Conservation (phyloP, 2,329 filamentous ascomycete genomes). For the Epichloe gansuensis region DNA sequence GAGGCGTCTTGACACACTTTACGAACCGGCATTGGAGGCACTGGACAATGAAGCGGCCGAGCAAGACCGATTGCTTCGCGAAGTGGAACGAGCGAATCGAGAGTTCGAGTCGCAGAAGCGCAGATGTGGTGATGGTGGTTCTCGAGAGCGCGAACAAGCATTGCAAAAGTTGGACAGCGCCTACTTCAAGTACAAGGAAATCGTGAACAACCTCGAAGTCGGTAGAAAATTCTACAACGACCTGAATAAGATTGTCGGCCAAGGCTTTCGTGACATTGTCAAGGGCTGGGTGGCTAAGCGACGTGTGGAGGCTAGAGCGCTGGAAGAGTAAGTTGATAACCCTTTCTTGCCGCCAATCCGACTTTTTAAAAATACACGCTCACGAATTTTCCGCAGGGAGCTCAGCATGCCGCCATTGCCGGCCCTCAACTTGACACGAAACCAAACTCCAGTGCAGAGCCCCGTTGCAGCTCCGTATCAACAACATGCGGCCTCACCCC, state of each 20-base stretch:
- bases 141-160: constrained; percentile 68
- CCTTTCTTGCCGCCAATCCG: background rate
- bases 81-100: constrained; percentile 62
- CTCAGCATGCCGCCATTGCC: constrained; percentile 38
- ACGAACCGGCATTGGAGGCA: constrained; percentile 64
- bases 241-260: constrained; percentile 70
- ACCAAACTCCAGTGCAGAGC: constrained; percentile 10
- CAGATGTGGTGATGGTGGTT: constrained; percentile 45
- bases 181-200: constrained; percentile 93
- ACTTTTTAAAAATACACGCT: background rate
- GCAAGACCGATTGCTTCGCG: constrained; percentile 57
- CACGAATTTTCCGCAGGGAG: constrained; percentile 24
- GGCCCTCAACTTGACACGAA: constrained; percentile 26
- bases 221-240: constrained; percentile 97
- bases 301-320: constrained; percentile 62
- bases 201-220: constrained; percentile 80
- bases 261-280: constrained; percentile 64
- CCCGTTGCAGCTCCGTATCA: constrained; percentile 6
- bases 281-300: constrained; percentile 69
- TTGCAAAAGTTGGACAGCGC: constrained; percentile 81
- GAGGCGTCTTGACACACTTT: constrained; percentile 57
- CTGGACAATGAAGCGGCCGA: constrained; percentile 60
- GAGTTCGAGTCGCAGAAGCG: constrained; percentile 64
- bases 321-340: constrained; percentile 54
- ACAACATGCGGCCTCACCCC: background rate